These are phyloP conservation scores for Geotrichum histeridarum DNA, from an alignment of 1,139 yeast species.

Conservation along the genomic window DNA sequence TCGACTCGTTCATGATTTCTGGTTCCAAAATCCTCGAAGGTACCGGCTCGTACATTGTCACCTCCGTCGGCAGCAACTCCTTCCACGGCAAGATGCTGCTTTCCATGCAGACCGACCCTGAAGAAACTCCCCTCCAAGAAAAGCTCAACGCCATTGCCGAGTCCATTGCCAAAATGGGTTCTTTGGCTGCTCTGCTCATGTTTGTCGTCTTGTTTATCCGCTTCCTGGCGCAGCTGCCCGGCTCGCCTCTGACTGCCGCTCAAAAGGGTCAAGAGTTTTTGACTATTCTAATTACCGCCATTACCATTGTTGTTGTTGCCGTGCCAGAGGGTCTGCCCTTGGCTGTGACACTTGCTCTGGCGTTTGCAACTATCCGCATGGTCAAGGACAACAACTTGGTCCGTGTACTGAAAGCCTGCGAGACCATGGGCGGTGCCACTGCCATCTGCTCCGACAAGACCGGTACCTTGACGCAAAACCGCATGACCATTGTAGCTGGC, in stretches of 20 bases:
- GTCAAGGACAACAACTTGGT: constrained; percentile 93
- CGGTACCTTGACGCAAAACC: constrained; percentile 87
- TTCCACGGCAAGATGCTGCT: constrained; percentile 88
- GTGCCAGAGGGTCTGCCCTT: constrained; percentile 97
- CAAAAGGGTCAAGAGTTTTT: constrained; percentile 80
- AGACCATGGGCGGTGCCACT: constrained; percentile 99
- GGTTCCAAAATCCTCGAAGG: constrained; percentile 89
- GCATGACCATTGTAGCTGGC: constrained; percentile 83
- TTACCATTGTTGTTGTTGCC: constrained; percentile 92
- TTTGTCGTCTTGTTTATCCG: constrained; percentile 75
- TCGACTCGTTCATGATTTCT: constrained; percentile 80
- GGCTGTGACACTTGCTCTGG: constrained; percentile 92
- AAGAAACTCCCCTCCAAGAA: constrained; percentile 82
- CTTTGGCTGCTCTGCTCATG: constrained; percentile 71
- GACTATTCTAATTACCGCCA: constrained; percentile 82
- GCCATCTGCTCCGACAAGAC: constrained; percentile 96
- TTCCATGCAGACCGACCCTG: constrained; percentile 66
- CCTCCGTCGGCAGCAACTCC: constrained; percentile 86
- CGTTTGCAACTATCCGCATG: constrained; percentile 97
- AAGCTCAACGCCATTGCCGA: constrained; percentile 80
- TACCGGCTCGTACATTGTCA: constrained; percentile 76
- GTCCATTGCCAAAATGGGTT: constrained; percentile 90
- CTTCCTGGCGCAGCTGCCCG: constrained; percentile 62
- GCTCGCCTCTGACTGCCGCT: constrained; percentile 50
- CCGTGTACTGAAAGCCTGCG: constrained; percentile 87